Evolutionary conservation across 495 filamentous ascomycete genomes (phyloP), one percentile per base, ranked within the genome.

Genomic region (Talaromyces stipitatus): DNA sequence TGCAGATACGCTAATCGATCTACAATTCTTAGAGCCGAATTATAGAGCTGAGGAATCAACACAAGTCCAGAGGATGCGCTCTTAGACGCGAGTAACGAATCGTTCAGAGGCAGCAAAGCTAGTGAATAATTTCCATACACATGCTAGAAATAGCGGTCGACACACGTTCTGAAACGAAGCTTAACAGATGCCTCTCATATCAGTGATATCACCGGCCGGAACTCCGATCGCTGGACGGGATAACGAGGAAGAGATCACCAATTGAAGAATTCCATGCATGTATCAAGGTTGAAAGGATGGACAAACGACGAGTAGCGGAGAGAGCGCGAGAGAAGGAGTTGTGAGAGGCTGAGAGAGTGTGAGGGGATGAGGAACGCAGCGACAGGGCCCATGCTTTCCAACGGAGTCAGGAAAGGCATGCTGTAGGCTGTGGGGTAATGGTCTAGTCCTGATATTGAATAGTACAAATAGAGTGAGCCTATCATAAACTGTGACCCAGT

Each of bases 391-490:
- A 41, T 41, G 36, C 36, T 18, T 41, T 16, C 36, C 36, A n/a
- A 41, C 36, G 4, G 36, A 20, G 36, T 41, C 36, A 14, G 36
- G n/a, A 16, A 41, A 16, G n/a, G 4, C 33, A 10, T 48, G 23
- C 45, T 48, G n/a, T n/a, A n/a, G n/a, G n/a, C n/a, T n/a, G n/a
- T n/a, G 45, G 45, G 45, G 45, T 48, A 48, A 48, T 23, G 43
- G 2, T 1, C 24, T 48, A 48, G 24, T 26, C 45, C 45, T 48
- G 5, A 26, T 48, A 26, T 24, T 2, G 45, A 48, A 2, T 48
- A 48, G 22, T 26, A 2, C 14, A 3, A 9, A 11, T 41, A 6
- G 20, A 4, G 20, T 26, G 2, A n/a, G 45, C 45, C 24, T 24
- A 48, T 24, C 24, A 24, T n/a, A 3, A n/a, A 4, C 10, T 24